phyloP scores from a whole-genome alignment of 495 filamentous ascomycete species.

The Tuber indicum region DNA sequence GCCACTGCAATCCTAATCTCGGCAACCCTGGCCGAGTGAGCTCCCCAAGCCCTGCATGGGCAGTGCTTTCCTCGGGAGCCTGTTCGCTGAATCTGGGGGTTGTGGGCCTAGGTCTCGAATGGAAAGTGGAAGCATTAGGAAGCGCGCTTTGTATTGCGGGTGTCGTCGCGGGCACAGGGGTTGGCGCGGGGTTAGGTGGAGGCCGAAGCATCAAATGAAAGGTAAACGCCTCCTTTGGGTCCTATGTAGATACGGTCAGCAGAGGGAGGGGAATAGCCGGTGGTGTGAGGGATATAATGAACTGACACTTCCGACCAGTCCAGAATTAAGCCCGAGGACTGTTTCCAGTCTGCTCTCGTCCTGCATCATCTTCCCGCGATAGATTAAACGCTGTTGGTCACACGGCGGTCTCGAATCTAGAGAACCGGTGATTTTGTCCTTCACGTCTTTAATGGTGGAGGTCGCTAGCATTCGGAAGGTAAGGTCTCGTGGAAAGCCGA shows the following conservation, averaged over 20 bases:
- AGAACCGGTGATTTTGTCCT: conserved; percentile 26
- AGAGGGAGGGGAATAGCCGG: not conserved
- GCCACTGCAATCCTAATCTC: not conserved
- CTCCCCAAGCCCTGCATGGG: not conserved
- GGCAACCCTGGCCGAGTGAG: not conserved
- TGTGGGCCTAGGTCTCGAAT: not conserved
- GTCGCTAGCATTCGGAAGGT: conserved; percentile 26
- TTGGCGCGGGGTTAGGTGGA: not conserved
- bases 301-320: conserved; percentile 24
- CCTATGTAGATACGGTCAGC: not conserved
- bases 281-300: conserved; percentile 6
- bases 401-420: conserved; percentile 30
- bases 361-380: conserved; percentile 36
- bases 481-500: conserved; percentile 37
- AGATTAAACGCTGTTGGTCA: conserved; percentile 37
- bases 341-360: conserved; percentile 25
- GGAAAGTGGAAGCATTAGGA: not conserved
- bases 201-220: conserved; percentile 1
- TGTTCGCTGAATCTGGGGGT: not conserved
- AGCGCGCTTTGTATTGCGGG: not conserved
- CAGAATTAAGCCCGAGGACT: conserved; percentile 23
- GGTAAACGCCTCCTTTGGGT: not conserved
- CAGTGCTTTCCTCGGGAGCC: not conserved
- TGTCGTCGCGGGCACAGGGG: not conserved
- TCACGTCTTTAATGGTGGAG: conserved; percentile 40